Conservation (phyloP, 768 basidiomycete species). For the Pholiota molesta region DNA sequence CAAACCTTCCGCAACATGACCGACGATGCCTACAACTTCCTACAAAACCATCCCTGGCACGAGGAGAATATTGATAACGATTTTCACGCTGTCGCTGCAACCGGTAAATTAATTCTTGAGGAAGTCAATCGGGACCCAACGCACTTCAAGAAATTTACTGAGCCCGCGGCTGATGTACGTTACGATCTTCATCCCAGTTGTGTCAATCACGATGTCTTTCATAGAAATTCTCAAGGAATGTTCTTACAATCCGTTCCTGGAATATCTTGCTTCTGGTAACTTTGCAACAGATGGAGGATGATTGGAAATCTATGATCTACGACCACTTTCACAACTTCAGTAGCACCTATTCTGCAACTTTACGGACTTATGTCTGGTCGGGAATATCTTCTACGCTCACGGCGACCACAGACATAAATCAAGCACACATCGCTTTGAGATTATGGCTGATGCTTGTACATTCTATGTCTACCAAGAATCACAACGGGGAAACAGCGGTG, state of each 20-base stretch:
- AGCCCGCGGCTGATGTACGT: conserved; percentile 20
- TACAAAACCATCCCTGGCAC: conserved; percentile 51
- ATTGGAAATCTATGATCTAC: conserved; percentile 45
- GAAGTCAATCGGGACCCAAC: conserved; percentile 47
- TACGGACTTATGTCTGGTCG: conserved; percentile 43
- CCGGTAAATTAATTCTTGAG: conserved; percentile 56
- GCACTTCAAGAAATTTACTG: conserved; percentile 41
- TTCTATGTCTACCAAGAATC: conserved; percentile 31
- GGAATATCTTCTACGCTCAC: conserved; percentile 40
- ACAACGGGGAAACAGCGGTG: conserved; percentile 34
- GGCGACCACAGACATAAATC: conserved; percentile 62
- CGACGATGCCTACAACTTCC: conserved; percentile 54
- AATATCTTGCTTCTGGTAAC: conserved; percentile 62
- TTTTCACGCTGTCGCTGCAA: conserved; percentile 51
- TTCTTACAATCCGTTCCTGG: conserved; percentile 60
- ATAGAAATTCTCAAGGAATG: conserved; percentile 37
- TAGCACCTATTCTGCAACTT: conserved; percentile 44
- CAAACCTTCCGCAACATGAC: conserved; percentile 43
- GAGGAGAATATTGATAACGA: conserved; percentile 53
- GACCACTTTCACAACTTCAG: conserved; percentile 55
- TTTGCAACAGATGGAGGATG: conserved; percentile 42
- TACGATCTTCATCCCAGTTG: conserved; percentile 3
- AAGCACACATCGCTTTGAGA: conserved; percentile 70
- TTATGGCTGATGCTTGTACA: conserved; percentile 68
- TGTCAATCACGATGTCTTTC: neutral